These are phyloP conservation scores for Septoria petroselini DNA, from an alignment of 2,329 filamentous ascomycete genomes.

Conservation along the genomic window DNA sequence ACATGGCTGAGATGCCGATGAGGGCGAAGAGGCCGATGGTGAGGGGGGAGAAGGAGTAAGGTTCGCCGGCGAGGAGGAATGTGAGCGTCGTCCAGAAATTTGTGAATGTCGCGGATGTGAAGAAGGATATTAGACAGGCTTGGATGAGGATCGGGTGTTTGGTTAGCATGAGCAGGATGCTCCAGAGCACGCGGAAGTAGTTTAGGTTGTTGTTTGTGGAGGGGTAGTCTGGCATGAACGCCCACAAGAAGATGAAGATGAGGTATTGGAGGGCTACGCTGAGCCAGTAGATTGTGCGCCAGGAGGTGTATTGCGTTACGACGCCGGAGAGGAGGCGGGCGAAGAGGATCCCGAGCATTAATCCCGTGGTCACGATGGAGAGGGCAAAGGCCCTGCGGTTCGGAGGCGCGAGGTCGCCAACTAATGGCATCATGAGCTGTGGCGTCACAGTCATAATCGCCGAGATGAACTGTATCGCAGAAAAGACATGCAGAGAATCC, in stretches of 20 bases:
- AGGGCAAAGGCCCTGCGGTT: slow-evolving; percentile 66
- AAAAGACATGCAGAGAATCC: slow-evolving; percentile 60
- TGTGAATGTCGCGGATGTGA: slow-evolving; percentile 61
- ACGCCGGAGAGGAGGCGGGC: slow-evolving; percentile 74
- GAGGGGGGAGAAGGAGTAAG: slow-evolving; percentile 65
- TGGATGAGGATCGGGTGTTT: slow-evolving; percentile 68
- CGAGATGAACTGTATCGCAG: slow-evolving; percentile 67
- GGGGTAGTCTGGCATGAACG: slow-evolving; percentile 79
- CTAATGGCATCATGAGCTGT: slow-evolving; percentile 70
- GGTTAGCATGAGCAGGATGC: slow-evolving; percentile 62
- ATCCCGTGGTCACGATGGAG: slow-evolving; percentile 70
- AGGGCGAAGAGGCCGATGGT: slow-evolving; percentile 75
- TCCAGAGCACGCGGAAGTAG: slow-evolving; percentile 64
- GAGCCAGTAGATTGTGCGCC: slow-evolving; percentile 78
- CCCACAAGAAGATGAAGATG: slow-evolving; percentile 63
- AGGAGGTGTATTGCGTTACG: slow-evolving; percentile 68
- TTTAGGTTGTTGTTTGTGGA: slow-evolving; percentile 64
- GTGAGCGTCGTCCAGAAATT: slow-evolving; percentile 73
- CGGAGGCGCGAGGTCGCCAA: slow-evolving; percentile 72
- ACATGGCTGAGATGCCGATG: slow-evolving; percentile 69
- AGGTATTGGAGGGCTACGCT: slow-evolving; percentile 67
- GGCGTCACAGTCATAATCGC: slow-evolving; percentile 79
- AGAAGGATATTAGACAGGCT: slow-evolving; percentile 64
- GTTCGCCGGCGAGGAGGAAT: slow-evolving; percentile 68
- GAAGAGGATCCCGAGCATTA: slow-evolving; percentile 72